Percentiles rank a stretch among this genome's conserved stretches.
Evolutionary conservation across 225 moss, liverwort and hornwort genomes (phyloP).

Genomic region (Asterella californica): DNA sequence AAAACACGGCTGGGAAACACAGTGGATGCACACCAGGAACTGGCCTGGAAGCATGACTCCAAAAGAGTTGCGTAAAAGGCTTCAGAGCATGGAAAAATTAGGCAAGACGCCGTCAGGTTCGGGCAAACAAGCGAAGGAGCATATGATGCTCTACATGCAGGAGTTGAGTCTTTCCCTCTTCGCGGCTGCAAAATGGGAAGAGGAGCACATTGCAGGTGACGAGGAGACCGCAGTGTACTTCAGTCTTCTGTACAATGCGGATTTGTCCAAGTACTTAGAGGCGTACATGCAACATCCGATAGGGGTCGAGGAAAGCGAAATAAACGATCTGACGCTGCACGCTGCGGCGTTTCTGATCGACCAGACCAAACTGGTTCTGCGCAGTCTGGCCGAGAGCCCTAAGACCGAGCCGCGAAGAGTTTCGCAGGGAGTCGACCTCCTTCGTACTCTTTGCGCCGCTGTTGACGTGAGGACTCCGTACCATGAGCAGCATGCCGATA

Average conservation of each 20-base stretch:
- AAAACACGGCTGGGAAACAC: conserved; percentile 14
- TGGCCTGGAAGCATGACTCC: conserved; percentile 13
- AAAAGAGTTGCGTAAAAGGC: conserved; percentile 13
- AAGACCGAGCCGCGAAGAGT: conserved; percentile 5
- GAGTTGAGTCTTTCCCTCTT: conserved; percentile 15
- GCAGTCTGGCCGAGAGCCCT: neutral
- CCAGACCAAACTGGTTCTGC: conserved; percentile 10
- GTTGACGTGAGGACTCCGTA: conserved; percentile 11
- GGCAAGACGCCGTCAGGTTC: conserved; percentile 9
- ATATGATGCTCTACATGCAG: conserved; percentile 9
- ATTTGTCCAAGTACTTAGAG: conserved; percentile 15
- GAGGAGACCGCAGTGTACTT: neutral
- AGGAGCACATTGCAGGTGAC: neutral
- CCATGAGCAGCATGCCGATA: conserved; percentile 10
- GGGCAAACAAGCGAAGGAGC: neutral
- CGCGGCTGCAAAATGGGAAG: conserved; percentile 17
- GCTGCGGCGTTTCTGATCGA: conserved; percentile 14
- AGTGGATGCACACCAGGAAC: conserved; percentile 10
- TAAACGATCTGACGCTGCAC: conserved; percentile 15
- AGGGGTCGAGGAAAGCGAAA: neutral
- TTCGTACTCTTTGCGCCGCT: conserved; percentile 2
- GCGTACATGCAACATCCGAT: conserved; percentile 17
- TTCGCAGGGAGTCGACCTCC: neutral
- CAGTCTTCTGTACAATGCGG: neutral
- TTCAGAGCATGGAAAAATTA: conserved; percentile 9